Conservation (phyloP, 192 early-diverging fungal species). For the Coemansia sp. region DNA sequence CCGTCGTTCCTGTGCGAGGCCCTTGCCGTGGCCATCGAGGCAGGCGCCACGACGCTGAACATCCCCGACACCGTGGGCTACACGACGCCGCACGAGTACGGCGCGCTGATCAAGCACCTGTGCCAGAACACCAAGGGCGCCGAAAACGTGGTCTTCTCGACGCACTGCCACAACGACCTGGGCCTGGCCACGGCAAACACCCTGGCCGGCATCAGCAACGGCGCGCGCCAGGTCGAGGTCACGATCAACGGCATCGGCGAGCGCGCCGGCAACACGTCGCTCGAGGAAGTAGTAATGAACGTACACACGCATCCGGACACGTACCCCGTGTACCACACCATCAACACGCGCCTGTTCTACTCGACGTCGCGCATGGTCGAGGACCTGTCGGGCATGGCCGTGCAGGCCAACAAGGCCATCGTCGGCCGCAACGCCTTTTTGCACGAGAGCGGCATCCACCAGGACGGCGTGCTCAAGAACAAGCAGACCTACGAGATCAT, state of each 20-base stretch:
- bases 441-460: slow-evolving; percentile 98
- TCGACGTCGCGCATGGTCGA: slow-evolving; percentile 87
- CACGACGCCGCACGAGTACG: slow-evolving; percentile 89
- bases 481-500: slow-evolving; percentile 97
- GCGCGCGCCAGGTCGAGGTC: slow-evolving; percentile 94
- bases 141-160: slow-evolving; percentile 77
- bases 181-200: slow-evolving; percentile 97
- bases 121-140: slow-evolving; percentile 68
- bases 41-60: slow-evolving; percentile 93
- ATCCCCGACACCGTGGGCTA: slow-evolving; percentile 99
- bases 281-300: slow-evolving; percentile 96
- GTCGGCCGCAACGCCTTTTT: slow-evolving; percentile 95
- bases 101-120: slow-evolving; percentile 78
- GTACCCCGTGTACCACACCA: slow-evolving; percentile 86
- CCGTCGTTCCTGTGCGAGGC: slow-evolving; percentile 84
- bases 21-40: slow-evolving; percentile 75
- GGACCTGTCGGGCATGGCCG: slow-evolving; percentile 86
- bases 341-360: slow-evolving; percentile 87
- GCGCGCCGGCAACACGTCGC: slow-evolving; percentile 94
- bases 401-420: slow-evolving; percentile 98
- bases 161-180: slow-evolving; percentile 98
- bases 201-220: slow-evolving; percentile 82
- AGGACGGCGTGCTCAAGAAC: slow-evolving; percentile 97
- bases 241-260: slow-evolving; percentile 98
- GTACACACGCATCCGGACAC: slow-evolving; percentile 86